Percentiles rank a stretch among this genome's conserved stretches.
Conservation (phyloP, 1,139 yeast genomes). For the Suhomyces ambrosiae region DNA sequence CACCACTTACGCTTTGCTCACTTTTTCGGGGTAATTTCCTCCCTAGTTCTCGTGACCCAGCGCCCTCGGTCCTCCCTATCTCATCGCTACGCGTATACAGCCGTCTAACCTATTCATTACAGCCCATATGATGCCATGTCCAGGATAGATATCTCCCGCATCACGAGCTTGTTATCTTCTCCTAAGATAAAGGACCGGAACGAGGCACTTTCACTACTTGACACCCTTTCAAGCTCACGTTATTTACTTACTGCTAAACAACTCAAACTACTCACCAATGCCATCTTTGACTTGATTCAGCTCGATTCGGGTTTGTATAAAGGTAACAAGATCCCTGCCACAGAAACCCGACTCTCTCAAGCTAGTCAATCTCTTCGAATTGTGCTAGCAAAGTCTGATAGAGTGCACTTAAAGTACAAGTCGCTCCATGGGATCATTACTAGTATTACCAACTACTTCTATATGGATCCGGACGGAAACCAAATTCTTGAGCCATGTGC, state of each 20-base stretch:
- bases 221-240: conserved; percentile 28
- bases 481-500: conserved; percentile 36
- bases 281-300: conserved; percentile 43
- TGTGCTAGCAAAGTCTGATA: conserved; percentile 28
- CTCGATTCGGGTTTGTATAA: conserved; percentile 41
- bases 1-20: too few species aligned
- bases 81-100: too few species aligned
- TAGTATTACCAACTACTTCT: conserved; percentile 25
- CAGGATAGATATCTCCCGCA: too few species aligned
- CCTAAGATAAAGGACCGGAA: conserved; percentile 55
- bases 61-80: too few species aligned
- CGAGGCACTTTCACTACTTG: conserved; percentile 49
- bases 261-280: conserved; percentile 32
- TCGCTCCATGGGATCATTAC: conserved; percentile 30
- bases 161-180: too few species aligned
- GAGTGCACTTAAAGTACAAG: conserved; percentile 32
- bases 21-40: too few species aligned
- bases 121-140: too few species aligned
- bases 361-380: conserved; percentile 42
- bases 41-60: too few species aligned
- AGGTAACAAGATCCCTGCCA: conserved; percentile 30
- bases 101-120: too few species aligned
- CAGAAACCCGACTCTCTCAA: conserved; percentile 43
- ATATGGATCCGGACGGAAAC: conserved; percentile 7
- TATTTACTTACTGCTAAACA: conserved; percentile 26